phyloP scores from a whole-genome alignment of 768 basidiomycete species.

The Scleroderma bovista region DNA sequence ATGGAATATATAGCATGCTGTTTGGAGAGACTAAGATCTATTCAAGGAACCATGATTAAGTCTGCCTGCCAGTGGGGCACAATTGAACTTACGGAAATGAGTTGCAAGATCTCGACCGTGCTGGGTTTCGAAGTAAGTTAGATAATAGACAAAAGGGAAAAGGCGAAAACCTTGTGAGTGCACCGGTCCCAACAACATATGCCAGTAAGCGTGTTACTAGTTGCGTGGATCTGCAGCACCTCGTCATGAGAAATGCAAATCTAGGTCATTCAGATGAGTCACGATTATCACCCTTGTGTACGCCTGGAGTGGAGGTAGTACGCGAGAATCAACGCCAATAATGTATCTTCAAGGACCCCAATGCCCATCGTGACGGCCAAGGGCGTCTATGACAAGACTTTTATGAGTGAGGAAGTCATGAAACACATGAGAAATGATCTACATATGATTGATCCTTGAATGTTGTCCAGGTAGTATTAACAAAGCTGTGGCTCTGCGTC shows the following conservation, averaged over 20 bases:
- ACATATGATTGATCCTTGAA: constrained; percentile 1
- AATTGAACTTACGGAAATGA: background rate
- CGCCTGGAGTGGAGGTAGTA: background rate
- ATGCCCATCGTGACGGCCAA: background rate
- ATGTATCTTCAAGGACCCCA: background rate
- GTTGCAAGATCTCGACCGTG: background rate
- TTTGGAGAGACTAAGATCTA: background rate
- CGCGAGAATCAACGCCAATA: background rate
- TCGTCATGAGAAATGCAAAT: background rate
- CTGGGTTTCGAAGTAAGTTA: background rate
- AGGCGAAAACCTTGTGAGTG: constrained; percentile 3
- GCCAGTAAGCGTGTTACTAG: constrained; percentile 5
- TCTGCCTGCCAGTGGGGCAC: too few species aligned
- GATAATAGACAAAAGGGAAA: background rate
- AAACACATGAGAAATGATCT: background rate
- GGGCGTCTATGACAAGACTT: background rate
- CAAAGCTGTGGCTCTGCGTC: background rate
- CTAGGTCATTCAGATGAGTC: background rate
- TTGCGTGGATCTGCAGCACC: constrained; percentile 1
- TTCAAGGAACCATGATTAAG: too few species aligned
- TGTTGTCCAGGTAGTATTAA: background rate
- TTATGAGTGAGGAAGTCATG: background rate
- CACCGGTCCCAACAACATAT: constrained; percentile 9
- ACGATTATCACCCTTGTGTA: background rate
- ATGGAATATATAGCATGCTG: background rate